Evolutionary conservation across 495 filamentous ascomycete species (phyloP).

Genomic region (Penicillium bialowiezense): DNA sequence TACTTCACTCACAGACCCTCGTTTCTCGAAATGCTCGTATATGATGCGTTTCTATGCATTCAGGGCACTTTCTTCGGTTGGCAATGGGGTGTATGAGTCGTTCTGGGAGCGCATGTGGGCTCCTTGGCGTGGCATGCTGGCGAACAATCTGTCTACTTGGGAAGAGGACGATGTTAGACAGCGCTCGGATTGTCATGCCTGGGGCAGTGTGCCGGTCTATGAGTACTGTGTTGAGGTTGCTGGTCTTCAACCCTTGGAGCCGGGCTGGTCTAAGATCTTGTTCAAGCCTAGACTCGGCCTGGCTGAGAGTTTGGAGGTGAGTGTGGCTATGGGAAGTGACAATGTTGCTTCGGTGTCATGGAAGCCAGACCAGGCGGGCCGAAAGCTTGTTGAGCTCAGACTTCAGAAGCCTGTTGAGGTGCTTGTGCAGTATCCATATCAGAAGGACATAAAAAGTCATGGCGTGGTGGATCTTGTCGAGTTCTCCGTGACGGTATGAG

Average conservation of each 20-base stretch:
- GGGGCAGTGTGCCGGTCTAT: conserved; percentile 42
- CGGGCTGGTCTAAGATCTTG: conserved; percentile 23
- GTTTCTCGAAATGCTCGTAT: conserved; percentile 35
- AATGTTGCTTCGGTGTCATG: conserved; percentile 32
- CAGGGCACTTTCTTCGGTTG: conserved; percentile 28
- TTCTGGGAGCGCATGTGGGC: conserved; percentile 27
- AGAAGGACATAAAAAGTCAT: conserved; percentile 10
- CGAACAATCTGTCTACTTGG: conserved; percentile 38
- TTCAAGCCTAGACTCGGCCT: conserved; percentile 33
- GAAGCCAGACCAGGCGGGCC: conserved; percentile 2
- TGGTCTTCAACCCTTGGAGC: conserved; percentile 20
- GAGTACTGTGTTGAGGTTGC: conserved; percentile 38
- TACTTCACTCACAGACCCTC: conserved; percentile 16
- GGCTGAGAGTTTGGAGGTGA: conserved; percentile 19
- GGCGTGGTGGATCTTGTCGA: conserved; percentile 19
- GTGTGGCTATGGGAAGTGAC: conserved; percentile 25
- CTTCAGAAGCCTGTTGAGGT: conserved; percentile 28
- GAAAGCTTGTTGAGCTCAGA: conserved; percentile 20
- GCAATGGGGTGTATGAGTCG: conserved; percentile 22
- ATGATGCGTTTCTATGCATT: conserved; percentile 42
- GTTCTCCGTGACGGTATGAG: not conserved
- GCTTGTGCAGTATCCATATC: conserved; percentile 22
- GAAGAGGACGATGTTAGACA: conserved; percentile 40
- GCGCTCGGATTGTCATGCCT: conserved; percentile 41
- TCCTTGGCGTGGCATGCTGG: conserved; percentile 33